These are phyloP conservation scores for Neurospora sp. DNA, from an alignment of 495 filamentous ascomycete species.

Conservation along the genomic window DNA sequence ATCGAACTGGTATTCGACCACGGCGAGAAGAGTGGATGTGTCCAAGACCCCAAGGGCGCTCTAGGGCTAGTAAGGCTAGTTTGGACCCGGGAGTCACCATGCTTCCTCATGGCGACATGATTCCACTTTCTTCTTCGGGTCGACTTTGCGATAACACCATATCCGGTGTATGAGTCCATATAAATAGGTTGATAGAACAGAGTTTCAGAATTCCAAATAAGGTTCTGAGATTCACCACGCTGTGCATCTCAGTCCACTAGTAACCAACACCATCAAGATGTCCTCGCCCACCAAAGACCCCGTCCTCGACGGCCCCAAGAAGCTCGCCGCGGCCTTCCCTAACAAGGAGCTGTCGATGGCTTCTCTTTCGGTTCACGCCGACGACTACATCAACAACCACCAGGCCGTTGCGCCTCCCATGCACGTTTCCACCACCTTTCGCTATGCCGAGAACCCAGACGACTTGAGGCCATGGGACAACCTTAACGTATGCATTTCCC, in stretches of 20 bases:
- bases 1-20: not conserved
- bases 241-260: not conserved
- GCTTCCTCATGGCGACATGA: not conserved
- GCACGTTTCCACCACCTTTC: constrained; percentile 81
- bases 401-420: constrained; percentile 75
- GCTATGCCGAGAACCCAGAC: constrained; percentile 61
- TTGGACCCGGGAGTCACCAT: not conserved
- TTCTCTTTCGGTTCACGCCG: constrained; percentile 76
- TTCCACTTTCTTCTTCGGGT: not conserved
- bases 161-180: not conserved
- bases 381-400: constrained; percentile 62
- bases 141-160: not conserved
- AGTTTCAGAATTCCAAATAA: not conserved
- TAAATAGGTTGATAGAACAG: not conserved
- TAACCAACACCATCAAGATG: not conserved
- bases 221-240: not conserved
- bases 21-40: not conserved
- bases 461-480: constrained; percentile 41
- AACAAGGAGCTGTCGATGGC: constrained; percentile 37
- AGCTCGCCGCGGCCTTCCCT: constrained; percentile 17
- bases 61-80: not conserved
- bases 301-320: constrained; percentile 11
- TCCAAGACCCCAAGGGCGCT: not conserved
- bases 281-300: not conserved
- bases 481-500: constrained; percentile 27